Percentiles rank a stretch among this genome's conserved stretches.
phyloP scores from a whole-genome alignment of 805 yeast species.

The Wickerhamiella bombiphila region DNA sequence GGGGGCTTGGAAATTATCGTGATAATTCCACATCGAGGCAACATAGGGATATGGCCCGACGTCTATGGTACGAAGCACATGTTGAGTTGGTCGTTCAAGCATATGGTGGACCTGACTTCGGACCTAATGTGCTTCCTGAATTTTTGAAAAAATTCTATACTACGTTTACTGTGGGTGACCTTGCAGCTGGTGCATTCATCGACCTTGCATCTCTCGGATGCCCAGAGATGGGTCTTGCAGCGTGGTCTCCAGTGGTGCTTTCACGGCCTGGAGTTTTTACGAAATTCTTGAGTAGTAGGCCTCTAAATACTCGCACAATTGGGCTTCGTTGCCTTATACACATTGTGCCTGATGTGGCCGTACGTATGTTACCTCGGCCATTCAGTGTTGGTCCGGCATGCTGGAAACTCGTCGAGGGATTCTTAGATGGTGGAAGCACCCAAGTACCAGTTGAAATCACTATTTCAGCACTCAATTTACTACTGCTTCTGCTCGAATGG shows the following conservation, averaged over 20 bases:
- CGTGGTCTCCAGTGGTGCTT: not conserved
- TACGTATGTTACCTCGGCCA: not conserved
- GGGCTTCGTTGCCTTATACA: not conserved
- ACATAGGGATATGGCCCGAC: too few relatives aligned
- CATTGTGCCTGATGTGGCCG: not conserved
- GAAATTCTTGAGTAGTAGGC: not conserved
- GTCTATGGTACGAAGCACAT: too few relatives aligned
- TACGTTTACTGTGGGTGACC: constrained; percentile 4
- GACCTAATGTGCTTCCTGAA: constrained; percentile 4
- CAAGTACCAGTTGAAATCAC: not conserved
- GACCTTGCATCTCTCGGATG: constrained; percentile 4
- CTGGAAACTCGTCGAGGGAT: not conserved
- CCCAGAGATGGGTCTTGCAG: not conserved
- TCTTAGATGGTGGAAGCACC: not conserved
- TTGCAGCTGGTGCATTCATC: constrained; percentile 10
- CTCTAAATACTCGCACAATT: not conserved
- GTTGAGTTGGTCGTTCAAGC: too few relatives aligned
- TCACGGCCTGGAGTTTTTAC: not conserved
- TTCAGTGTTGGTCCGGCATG: not conserved
- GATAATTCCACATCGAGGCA: too few relatives aligned
- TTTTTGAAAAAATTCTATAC: not conserved
- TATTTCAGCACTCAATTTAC: not conserved
- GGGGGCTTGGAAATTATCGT: too few relatives aligned
- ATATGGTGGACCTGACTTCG: too few relatives aligned
- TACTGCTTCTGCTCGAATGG: not conserved